phyloP scores from a whole-genome alignment of 2,329 filamentous ascomycete genomes.

The Aspergillus sp. region DNA sequence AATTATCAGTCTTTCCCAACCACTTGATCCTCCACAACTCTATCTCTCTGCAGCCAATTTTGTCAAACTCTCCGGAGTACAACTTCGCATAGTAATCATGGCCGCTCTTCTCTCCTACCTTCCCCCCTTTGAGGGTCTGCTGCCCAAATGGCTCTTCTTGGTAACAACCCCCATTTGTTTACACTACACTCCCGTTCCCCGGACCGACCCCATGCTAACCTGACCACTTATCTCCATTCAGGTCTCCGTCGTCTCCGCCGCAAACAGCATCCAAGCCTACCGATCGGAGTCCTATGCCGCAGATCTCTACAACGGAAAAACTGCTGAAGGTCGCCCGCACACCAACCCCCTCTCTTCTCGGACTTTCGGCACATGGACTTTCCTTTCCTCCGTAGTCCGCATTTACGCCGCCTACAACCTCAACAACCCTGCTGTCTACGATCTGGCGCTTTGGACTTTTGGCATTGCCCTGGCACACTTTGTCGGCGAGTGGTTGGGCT shows the following conservation, averaged over 20 bases:
- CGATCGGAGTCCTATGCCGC: slow-evolving; percentile 75
- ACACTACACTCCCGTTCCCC: not conserved
- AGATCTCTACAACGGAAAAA: slow-evolving; percentile 71
- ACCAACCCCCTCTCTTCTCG: slow-evolving; percentile 75
- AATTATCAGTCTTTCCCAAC: not conserved
- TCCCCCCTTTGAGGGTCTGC: slow-evolving; percentile 50
- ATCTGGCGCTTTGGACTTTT: slow-evolving; percentile 81
- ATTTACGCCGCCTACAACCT: slow-evolving; percentile 85
- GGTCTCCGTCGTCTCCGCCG: slow-evolving; percentile 80
- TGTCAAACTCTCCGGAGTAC: not conserved
- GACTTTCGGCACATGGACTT: slow-evolving; percentile 86
- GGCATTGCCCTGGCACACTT: slow-evolving; percentile 77
- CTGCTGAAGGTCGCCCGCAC: slow-evolving; percentile 55
- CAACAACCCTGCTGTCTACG: slow-evolving; percentile 70
- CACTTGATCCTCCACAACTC: not conserved
- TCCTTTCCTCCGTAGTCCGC: slow-evolving; percentile 74
- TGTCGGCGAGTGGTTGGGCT: slow-evolving; percentile 76
- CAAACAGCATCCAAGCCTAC: slow-evolving; percentile 85
- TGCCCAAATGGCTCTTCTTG: slow-evolving; percentile 68
- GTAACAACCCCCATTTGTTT: slow-evolving; percentile 38
- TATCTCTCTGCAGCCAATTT: not conserved
- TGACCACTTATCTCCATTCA: slow-evolving; percentile 39
- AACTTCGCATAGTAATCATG: slow-evolving; percentile 22
- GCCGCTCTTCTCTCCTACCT: slow-evolving; percentile 33
- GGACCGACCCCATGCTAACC: not conserved